These are phyloP conservation scores for Endoconidiophora laricicola DNA, from an alignment of 2,329 filamentous ascomycete genomes.

Conservation along the genomic window DNA sequence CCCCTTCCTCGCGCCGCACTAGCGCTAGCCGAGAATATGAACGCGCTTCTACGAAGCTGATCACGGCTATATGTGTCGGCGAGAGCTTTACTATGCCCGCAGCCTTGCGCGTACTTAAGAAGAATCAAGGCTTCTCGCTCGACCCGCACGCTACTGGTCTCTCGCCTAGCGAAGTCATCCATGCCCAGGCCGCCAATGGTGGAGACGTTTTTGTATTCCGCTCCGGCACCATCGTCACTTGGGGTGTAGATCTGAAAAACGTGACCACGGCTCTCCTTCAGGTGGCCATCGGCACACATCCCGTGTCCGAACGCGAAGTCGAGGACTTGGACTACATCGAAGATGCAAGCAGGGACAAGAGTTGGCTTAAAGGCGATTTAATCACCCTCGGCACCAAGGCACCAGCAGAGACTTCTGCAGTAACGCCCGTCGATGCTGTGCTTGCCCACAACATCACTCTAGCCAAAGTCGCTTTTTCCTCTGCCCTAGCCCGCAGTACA, in stretches of 20 bases:
- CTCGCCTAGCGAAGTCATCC: conserved; percentile 44
- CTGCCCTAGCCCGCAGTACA: conserved; percentile 77
- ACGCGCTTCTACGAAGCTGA: conserved; percentile 14
- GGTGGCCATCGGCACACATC: conserved; percentile 60
- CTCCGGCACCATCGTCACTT: conserved; percentile 82
- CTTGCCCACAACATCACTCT: conserved; percentile 43
- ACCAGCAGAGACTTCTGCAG: conserved; percentile 20
- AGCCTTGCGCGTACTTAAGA: conserved; percentile 39
- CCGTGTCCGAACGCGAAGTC: conserved; percentile 53
- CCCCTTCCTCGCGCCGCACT: not conserved
- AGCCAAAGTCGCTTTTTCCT: conserved; percentile 93
- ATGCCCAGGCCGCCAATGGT: conserved; percentile 42
- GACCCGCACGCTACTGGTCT: conserved; percentile 46
- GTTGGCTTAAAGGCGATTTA: conserved; percentile 68
- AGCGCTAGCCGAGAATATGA: not conserved
- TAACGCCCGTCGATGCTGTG: conserved; percentile 23
- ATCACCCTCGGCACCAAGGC: conserved; percentile 71
- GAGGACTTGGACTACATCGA: conserved; percentile 81
- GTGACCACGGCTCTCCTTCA: conserved; percentile 57
- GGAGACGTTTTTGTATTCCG: conserved; percentile 94
- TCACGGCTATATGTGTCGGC: conserved; percentile 45
- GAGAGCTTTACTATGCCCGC: conserved; percentile 47
- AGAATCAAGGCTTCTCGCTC: conserved; percentile 39
- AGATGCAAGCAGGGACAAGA: conserved; percentile 55
- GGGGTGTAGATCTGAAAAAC: conserved; percentile 66